Evolutionary conservation across 345 rosid genomes (phyloP).

Genomic region (Eutrema yunnanense): DNA sequence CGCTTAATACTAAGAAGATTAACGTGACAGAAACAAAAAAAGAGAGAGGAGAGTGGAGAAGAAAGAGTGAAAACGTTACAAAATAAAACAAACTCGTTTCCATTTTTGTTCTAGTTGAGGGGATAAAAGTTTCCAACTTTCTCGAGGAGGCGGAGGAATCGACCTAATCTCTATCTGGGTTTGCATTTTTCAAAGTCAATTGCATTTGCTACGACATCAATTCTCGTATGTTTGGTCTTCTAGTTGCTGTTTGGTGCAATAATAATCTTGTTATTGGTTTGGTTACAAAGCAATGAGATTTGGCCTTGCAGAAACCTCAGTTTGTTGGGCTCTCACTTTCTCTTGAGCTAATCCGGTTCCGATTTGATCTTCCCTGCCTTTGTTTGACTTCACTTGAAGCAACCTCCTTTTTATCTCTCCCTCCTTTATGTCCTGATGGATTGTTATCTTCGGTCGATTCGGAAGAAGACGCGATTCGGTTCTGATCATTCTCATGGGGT

Average conservation of each 20-base stretch:
- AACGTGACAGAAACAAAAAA: neutral
- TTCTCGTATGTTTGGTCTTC: neutral
- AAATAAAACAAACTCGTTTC: neutral
- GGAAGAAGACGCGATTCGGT: neutral
- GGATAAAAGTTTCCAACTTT: neutral
- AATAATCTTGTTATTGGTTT: neutral
- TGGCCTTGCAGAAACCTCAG: neutral
- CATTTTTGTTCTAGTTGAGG: neutral
- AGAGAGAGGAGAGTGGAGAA: no score
- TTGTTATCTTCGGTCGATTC: slow-evolving; percentile 5
- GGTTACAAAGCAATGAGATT: neutral
- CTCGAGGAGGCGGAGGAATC: neutral
- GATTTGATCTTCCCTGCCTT: slow-evolving; percentile 25
- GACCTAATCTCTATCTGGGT: neutral
- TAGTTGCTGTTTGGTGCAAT: slow-evolving; percentile 22
- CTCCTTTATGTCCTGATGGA: slow-evolving; percentile 24
- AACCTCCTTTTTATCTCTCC: slow-evolving; percentile 23
- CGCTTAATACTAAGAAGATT: neutral
- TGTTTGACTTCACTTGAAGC: slow-evolving; percentile 78
- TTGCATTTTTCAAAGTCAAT: slow-evolving; percentile 1
- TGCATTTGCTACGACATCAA: neutral
- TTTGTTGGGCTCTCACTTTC: slow-evolving; percentile 90
- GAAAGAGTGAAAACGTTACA: neutral
- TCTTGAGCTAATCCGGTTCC: slow-evolving; percentile 14
- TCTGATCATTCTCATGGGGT: slow-evolving; percentile 17